Evolutionary conservation across 106 monocot species (phyloP), one percentile per base, ranked within the genome.

Genomic region (Chionographis japonica): DNA sequence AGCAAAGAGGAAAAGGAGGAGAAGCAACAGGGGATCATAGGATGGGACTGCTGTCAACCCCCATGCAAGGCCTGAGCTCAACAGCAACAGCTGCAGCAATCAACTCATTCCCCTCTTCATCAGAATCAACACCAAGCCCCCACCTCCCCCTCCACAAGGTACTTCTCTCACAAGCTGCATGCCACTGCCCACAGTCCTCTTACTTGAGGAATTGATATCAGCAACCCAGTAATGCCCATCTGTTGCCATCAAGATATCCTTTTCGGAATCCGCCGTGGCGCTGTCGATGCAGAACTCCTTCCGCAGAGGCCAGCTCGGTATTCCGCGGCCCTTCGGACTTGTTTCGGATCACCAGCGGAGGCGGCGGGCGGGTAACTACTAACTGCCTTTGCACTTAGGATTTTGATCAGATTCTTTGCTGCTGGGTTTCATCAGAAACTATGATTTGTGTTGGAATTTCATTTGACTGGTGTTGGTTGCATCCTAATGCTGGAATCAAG

Each of bases 221-320:
- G 5, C 14, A 11, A 56, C 37, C 2, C 14, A 20, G 54, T 2
- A 39, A 8, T 37, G 27, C 18, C 18, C 15, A 6, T 70, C 3
- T 16, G 9, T 49, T 58, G 3, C 56, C 39, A 46, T 40, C 2
- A 20, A 60, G 55, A 19, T 3, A 40, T 64, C 77, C 6, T 56
- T 77, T 37, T 40, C 37, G 11, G n/a, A 69, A 55, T n/a, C 13
- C 40, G 40, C 37, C 4, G 27, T 56, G 37, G 18, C 54, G 40
- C 61, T 66, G 5, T 43, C 35, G 40, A 63, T 41, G 1, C 77
- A 64, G 63, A 74, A 3, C 43, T 62, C 62, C 14, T 79, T 79
- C 63, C 63, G 19, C 56, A 79, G 62, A 63, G 68, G 57, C 63
- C 79, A 74, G 4, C 58, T 74, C 57, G 11, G 14, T 41, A 51